These are phyloP conservation scores for Verticillium nonalfalfae DNA, from an alignment of 2,329 filamentous ascomycete genomes.

Conservation along the genomic window DNA sequence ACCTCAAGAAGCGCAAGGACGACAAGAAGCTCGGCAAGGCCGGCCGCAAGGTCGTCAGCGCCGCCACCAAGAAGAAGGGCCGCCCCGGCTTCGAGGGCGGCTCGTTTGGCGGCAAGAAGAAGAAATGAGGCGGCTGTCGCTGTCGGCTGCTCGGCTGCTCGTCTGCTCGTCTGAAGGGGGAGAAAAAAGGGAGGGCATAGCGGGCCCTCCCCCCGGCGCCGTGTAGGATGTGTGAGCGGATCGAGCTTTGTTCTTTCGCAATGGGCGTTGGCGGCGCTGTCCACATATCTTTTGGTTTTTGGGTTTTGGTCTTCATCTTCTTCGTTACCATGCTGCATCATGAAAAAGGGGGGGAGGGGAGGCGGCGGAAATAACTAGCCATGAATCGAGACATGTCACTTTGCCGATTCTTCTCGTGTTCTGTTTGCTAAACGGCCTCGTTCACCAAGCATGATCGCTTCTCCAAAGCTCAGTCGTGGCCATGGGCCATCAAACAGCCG, in stretches of 20 bases:
- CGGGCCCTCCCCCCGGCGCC: no score
- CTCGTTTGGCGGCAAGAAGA: conserved; percentile 51
- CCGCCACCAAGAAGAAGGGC: conserved; percentile 28
- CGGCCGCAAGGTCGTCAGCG: conserved; percentile 43
- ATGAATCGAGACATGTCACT: not conserved
- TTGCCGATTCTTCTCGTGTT: not conserved
- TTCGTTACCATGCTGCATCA: not conserved
- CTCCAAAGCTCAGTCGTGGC: no score
- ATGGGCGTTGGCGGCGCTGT: conserved; percentile 1
- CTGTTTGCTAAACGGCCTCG: no score
- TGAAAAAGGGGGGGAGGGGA: not conserved
- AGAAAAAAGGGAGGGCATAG: no score
- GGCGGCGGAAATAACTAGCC: not conserved
- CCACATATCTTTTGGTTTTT: no score
- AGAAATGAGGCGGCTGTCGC: conserved; percentile 11
- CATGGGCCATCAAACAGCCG: no score
- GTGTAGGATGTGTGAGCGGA: not conserved
- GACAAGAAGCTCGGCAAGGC: conserved; percentile 58
- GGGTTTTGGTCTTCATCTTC: not conserved
- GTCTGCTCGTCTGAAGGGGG: no score
- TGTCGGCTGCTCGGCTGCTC: no score
- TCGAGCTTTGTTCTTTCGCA: conserved; percentile 1
- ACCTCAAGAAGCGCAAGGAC: conserved; percentile 67
- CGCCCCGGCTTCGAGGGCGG: conserved; percentile 62
- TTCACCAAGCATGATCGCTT: no score